These are phyloP conservation scores for Lentithecium fluviatile DNA, from an alignment of 495 filamentous ascomycete genomes.

Conservation along the genomic window DNA sequence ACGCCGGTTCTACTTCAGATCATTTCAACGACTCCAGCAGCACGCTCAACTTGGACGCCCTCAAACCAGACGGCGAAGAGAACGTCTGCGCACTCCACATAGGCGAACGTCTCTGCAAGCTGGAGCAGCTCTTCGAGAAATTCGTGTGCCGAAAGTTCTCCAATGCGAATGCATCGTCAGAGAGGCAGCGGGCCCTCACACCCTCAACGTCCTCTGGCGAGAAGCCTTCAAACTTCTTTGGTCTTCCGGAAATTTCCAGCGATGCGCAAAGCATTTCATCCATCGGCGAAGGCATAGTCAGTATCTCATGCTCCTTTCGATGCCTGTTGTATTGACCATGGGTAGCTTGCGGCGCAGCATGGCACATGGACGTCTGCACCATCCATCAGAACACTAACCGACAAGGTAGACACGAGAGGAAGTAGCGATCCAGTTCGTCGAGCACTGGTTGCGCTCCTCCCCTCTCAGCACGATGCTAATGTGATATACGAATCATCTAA, in stretches of 20 bases:
- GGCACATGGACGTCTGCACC: conserved; percentile 15
- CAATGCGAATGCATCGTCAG: background rate
- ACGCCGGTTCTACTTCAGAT: background rate
- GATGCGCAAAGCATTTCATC: conserved; percentile 22
- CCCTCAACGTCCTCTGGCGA: background rate
- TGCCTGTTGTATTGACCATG: background rate
- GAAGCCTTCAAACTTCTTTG: background rate
- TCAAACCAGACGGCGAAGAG: conserved; percentile 8
- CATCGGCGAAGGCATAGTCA: conserved; percentile 22
- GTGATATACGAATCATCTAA: conserved; percentile 28
- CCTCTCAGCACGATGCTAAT: conserved; percentile 27
- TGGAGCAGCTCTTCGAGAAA: conserved; percentile 31
- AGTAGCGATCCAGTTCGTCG: conserved; percentile 9
- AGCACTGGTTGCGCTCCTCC: conserved; percentile 21
- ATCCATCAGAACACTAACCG: conserved; percentile 25
- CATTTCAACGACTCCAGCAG: background rate
- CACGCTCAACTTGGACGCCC: background rate
- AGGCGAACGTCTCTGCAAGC: conserved; percentile 17
- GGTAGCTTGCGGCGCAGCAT: conserved; percentile 14
- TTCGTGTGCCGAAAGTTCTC: conserved; percentile 28
- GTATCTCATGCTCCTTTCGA: background rate
- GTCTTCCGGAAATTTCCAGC: conserved; percentile 20
- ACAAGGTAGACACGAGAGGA: conserved; percentile 2
- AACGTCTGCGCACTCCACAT: conserved; percentile 12
- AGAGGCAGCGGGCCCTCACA: background rate